A percentile compares a stretch with the other conserved stretches of the same genome.
Evolutionary conservation across 2,329 filamentous ascomycete species (phyloP).

Genomic region (Talaromyces sp.): DNA sequence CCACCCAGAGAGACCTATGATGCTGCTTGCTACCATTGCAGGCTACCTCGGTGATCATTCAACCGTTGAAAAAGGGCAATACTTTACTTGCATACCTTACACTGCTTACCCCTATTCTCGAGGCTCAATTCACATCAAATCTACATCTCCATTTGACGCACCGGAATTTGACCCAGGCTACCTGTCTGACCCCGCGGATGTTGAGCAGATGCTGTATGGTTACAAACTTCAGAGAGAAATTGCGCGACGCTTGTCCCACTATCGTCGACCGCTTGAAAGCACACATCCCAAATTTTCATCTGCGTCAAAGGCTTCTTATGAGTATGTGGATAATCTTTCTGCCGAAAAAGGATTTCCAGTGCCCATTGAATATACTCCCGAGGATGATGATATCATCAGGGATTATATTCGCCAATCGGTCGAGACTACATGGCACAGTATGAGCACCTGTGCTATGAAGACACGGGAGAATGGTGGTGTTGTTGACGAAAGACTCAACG

Average conservation of each 20-base stretch:
- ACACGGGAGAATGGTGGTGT: conserved; percentile 17
- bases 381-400: conserved; percentile 24
- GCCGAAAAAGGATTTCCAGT: background rate
- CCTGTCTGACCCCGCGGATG: background rate
- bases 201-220: conserved; percentile 10
- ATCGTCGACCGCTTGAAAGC: background rate
- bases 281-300: conserved; percentile 9
- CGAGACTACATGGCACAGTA: conserved; percentile 23
- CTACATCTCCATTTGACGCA: background rate
- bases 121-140: conserved; percentile 5
- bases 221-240: conserved; percentile 14
- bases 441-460: conserved; percentile 28
- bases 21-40: background rate
- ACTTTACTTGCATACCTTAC: background rate
- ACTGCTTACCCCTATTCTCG: conserved; percentile 12
- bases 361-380: conserved; percentile 10
- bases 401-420: conserved; percentile 17
- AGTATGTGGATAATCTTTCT: background rate
- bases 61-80: background rate
- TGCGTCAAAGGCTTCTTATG: conserved; percentile 2
- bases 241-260: conserved; percentile 6
- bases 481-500: conserved; percentile 20
- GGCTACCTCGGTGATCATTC: conserved; percentile 9
- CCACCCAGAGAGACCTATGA: conserved; percentile 4
- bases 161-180: conserved; percentile 7